Base-by-base conservation (phyloP, 208 protist species). In the Angomonas desouzai region DNA sequence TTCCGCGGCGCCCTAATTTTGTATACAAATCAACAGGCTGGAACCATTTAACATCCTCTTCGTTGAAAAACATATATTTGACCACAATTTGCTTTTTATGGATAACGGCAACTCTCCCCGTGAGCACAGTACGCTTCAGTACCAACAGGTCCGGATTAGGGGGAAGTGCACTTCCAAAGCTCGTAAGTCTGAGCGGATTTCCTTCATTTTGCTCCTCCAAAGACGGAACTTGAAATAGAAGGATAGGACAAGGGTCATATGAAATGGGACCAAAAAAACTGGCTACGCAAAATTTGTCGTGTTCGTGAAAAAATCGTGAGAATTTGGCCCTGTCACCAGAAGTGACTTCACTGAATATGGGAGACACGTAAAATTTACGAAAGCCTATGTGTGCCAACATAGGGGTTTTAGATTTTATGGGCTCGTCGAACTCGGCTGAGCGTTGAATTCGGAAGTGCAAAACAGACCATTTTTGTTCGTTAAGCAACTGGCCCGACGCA, bases 41-140 rank as follows among this genome's bases (percentile, higher is more conserved):
- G 68, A 99, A 99, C 96, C 96, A 99, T 22, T 82, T 80, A 45
- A 99, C 85, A 79, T 99, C 98, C 10, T 98, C 95, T 48, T 94
- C 85, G 67, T 97, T 95, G 68, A 93, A 91, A 68, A 98, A 97
- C 89, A 97, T 97, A 66, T 89, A 99, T 70, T 98, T 90, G 51
- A 99, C 89, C 32, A 98, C 92, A 72, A 91, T 90, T 69, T 95
- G 89, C 66, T 92, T 92, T 66, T 95, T 95, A 72, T 95, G 85
- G 70, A 95, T 95, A 18, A 91, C 80, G 0, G 89, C 89, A 20
- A 95, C 85, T 40, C 89, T 76, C 7, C 89, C 89, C 28, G 77
- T 83, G 1, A 95, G 72, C 9, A 92, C 83, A 30, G 81, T 57
- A 20, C 84, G 78, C 70, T 95, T 95, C 7, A 95, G 76, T 55